Evolutionary conservation across 148 eudicot species (phyloP), one percentile per base, ranked within the genome.

Genomic region (Salicornia ramosissima): DNA sequence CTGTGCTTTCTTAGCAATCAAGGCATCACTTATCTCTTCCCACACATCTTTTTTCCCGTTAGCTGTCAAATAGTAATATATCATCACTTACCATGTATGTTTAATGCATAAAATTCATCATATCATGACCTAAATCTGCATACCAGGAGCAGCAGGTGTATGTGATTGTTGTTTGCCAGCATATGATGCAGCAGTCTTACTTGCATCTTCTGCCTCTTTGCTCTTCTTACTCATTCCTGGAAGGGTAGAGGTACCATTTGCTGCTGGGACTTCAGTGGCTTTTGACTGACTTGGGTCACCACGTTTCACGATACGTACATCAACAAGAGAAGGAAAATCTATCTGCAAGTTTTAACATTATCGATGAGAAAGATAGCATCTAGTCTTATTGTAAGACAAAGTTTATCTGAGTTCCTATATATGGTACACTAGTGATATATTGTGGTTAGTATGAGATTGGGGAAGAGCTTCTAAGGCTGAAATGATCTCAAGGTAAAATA

Each of bases 311-410:
- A 87, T 75, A 33, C 98, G 92, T 46, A 83, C 86, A 69, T 88
- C 93, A 80, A 74, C 72, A 76, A 94, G 97, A 57, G 89, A 78
- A 24, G 82, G 50, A 72, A 87, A 87, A 63, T 90, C 89, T 60
- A 86, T 85, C 98, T 94, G 93, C 72, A 83, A 15, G 22, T 1
- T 16, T 19, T 16, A 24, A 7, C 53, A 12, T 14, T 43, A 22
- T 16, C 50, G 14, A 8, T n/a, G 8, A 6, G 46, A 64, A 70
- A 21, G 33, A 51, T 11, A 19, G 14, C 36, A 39, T 59, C 4
- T 12, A 36, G 40, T 4, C 40, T 8, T 29, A 67, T 26, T 1
- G 47, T 6, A 19, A 52, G 24, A 54, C 1, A 50, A 51, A 69
- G n/a, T n/a, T n/a, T 2, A 50, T 10, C 25, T 18, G 15, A 40